Conservation (phyloP, 2,329 filamentous ascomycete species). For the Calonectria pauciramosa region DNA sequence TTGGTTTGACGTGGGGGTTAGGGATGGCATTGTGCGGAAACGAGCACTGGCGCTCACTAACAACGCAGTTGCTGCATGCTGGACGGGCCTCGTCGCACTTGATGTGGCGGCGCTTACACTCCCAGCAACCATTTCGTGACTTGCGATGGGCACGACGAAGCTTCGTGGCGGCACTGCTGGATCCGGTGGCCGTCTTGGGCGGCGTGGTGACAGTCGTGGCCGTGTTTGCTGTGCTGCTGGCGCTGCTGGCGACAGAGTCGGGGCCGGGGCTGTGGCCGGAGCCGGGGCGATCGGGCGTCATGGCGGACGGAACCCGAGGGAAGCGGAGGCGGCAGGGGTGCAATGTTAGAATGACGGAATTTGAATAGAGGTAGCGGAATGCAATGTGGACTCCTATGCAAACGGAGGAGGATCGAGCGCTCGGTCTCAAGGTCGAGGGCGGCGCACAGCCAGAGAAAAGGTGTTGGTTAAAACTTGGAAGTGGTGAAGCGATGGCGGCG, state of each 20-base stretch:
- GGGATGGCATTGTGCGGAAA: constrained; percentile 44
- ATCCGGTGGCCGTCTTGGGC: constrained; percentile 11
- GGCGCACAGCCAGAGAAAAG: neutral
- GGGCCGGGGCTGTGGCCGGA: constrained; percentile 34
- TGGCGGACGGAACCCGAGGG: constrained; percentile 21
- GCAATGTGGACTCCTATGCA: neutral
- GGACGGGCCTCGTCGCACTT: constrained; percentile 60
- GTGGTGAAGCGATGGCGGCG: constrained; percentile 7
- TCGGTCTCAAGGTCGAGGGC: neutral
- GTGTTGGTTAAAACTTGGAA: constrained; percentile 5
- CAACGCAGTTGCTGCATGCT: constrained; percentile 56
- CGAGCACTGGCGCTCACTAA: constrained; percentile 53
- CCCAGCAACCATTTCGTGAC: constrained; percentile 56
- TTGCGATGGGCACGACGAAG: constrained; percentile 55
- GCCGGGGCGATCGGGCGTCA: constrained; percentile 25
- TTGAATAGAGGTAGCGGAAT: neutral
- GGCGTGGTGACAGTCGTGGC: constrained; percentile 27
- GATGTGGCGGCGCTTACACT: constrained; percentile 58
- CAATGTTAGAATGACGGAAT: neutral
- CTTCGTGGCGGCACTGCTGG: constrained; percentile 36
- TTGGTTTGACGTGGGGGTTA: neutral
- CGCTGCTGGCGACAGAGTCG: constrained; percentile 28
- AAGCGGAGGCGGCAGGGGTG: constrained; percentile 33
- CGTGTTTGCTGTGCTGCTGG: constrained; percentile 17
- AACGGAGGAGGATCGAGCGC: neutral